Base-by-base conservation (phyloP, 2,329 filamentous ascomycete species). In the Colletotrichum lupini region DNA sequence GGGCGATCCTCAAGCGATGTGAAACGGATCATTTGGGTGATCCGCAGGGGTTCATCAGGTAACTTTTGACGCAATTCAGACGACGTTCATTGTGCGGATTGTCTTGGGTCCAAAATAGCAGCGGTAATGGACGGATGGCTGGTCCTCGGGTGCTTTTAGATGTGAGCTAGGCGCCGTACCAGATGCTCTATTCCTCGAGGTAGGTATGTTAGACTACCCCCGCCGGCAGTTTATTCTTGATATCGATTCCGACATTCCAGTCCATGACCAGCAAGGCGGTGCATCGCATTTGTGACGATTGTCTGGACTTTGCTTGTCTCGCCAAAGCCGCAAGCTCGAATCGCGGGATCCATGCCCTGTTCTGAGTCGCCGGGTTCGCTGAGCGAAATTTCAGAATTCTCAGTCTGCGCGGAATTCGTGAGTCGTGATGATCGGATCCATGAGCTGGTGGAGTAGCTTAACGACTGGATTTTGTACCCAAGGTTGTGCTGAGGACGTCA, bases 401-500 rank as follows among this genome's bases (percentile, higher is more conserved):
- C 26, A 37, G 26, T 49, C 46, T 26, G 35, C 60, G 55, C 60
- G 46, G 19, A 6, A 28, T n/a, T 42, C 37, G 16, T 42, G 37
- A 42, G 37, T 49, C 67, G 55, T 69, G 46, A 19, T 26, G 26
- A 30, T 12, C 32, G 32, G 32, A 9, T 57, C 28, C 28, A 19
- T 53, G 24, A 49, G 28, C 11, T 37, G 52, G 49, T 46, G 59
- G 53, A 59, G 58, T 35, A 52, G n/a, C 37, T 30, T 19, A 42
- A 11, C 35, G 57, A 35, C 30, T 59, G 24, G 37, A 49, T 46
- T 56, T 24, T 14, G 8, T 66, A 42, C n/a, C 42, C 66, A 64
- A 26, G 59, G 66, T 57, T n/a, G 52, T 63, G 35, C 19, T 52
- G 56, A 35, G 56, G 61, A 71, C 71, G 71, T 73, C 71, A 73